Conservation (phyloP, 768 basidiomycete genomes). For the Artomyces pyxidatus region DNA sequence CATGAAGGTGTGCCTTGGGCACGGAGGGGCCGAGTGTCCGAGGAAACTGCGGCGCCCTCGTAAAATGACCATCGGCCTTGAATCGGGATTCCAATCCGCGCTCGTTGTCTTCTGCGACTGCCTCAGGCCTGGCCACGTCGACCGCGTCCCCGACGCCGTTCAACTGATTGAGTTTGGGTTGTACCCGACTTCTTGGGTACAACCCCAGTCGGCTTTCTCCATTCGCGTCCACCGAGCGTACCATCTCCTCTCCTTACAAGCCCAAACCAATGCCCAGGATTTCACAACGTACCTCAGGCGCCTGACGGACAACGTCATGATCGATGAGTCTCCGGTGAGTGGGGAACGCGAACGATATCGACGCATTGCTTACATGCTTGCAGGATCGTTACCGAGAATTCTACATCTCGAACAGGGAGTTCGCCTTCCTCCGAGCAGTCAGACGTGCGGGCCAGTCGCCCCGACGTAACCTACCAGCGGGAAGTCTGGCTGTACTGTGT, state of each 20-base stretch:
- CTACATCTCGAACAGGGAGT: background rate
- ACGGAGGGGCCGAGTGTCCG: background rate
- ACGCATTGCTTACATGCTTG: background rate
- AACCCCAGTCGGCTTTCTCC: background rate
- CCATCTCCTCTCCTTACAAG: background rate
- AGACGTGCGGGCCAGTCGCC: background rate
- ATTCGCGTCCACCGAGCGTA: background rate
- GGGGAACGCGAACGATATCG: background rate
- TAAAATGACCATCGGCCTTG: background rate
- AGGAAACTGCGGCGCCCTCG: background rate
- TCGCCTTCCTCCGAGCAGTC: background rate
- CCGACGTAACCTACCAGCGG: background rate
- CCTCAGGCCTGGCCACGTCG: background rate
- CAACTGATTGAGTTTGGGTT: background rate
- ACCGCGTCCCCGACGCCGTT: background rate
- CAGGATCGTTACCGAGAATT: conserved; percentile 13
- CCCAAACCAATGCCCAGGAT: background rate
- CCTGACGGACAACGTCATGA: background rate
- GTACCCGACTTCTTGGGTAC: background rate
- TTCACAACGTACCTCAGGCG: background rate
- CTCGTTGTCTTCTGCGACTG: background rate
- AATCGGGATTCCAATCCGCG: background rate
- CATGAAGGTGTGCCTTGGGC: background rate
- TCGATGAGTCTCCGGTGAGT: background rate
- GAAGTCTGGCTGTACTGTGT: conserved; percentile 7